A percentile compares a stretch with the other conserved stretches of the same genome.
phyloP scores from a whole-genome alignment of 371 early-diverging fungal genomes.

The Apophysomyces elegans region DNA sequence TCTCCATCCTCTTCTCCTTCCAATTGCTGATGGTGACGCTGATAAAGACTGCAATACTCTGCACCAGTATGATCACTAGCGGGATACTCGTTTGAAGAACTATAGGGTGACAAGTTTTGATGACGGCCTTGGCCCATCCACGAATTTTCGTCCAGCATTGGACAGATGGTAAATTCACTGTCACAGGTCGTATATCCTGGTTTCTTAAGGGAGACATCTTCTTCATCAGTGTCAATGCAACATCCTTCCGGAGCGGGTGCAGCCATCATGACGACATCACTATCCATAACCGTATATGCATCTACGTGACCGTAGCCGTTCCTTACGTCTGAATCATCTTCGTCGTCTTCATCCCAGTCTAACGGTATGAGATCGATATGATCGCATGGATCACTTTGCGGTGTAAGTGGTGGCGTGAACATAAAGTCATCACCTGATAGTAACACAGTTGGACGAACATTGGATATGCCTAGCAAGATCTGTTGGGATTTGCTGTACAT shows the following conservation, averaged over 20 bases:
- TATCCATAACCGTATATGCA: conserved; percentile 10
- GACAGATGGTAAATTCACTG: neutral
- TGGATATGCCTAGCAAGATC: conserved; percentile 41
- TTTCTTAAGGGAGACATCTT: neutral
- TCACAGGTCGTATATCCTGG: neutral
- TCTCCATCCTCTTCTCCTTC: neutral
- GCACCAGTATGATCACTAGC: neutral
- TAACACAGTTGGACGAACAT: conserved; percentile 41
- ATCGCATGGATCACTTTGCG: conserved; percentile 16
- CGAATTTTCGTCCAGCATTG: conserved; percentile 18
- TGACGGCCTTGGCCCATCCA: conserved; percentile 20
- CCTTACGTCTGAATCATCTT: conserved; percentile 11
- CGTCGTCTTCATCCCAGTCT: conserved; percentile 22
- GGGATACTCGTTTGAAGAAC: neutral
- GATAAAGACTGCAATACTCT: neutral
- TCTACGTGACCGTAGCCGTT: neutral
- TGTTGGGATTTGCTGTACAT: conserved; percentile 58
- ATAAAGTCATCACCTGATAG: conserved; percentile 52
- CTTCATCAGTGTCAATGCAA: neutral
- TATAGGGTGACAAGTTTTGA: neutral
- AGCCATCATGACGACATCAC: conserved; percentile 26
- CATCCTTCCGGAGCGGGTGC: conserved; percentile 20
- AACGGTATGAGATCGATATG: conserved; percentile 14
- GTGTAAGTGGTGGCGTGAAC: conserved; percentile 49
- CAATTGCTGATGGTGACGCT: neutral